Percentiles rank a stretch among this genome's conserved stretches.
Evolutionary conservation across 768 basidiomycete genomes (phyloP).

Genomic region (Paxillus involutus): DNA sequence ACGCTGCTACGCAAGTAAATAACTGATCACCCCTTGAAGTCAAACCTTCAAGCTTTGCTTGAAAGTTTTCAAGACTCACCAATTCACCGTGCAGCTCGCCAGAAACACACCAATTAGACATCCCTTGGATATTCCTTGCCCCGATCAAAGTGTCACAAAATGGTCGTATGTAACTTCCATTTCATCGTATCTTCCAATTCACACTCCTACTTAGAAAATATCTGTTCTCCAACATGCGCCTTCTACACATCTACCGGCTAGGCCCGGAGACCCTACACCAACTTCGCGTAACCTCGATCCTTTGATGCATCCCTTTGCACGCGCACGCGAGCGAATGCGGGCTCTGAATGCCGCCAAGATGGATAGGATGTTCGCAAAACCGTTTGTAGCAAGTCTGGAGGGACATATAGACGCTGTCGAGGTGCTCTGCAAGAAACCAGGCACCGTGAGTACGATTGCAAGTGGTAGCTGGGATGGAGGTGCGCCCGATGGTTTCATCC

Average conservation of each 20-base stretch:
- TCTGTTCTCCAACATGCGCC: conserved; percentile 84
- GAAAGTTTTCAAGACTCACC: no score
- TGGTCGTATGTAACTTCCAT: conserved; percentile 2
- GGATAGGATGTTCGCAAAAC: conserved; percentile 97
- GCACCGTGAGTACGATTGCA: conserved; percentile 74
- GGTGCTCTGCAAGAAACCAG: conserved; percentile 69
- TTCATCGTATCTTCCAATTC: conserved; percentile 1
- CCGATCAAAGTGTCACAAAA: neutral
- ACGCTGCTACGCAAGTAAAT: no score
- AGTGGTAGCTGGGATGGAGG: conserved; percentile 97
- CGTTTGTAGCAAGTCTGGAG: conserved; percentile 86
- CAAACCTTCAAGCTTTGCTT: no score
- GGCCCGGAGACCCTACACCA: conserved; percentile 84
- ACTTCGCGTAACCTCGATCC: conserved; percentile 91
- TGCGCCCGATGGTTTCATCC: conserved; percentile 38
- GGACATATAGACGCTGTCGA: conserved; percentile 97
- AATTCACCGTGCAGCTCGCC: neutral
- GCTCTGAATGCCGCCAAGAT: conserved; percentile 96
- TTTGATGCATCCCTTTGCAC: conserved; percentile 92
- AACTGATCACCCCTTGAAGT: no score
- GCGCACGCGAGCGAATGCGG: conserved; percentile 88
- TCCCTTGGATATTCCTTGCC: neutral
- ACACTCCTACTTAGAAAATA: conserved; percentile 60
- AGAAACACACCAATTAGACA: no score
- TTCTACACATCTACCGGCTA: conserved; percentile 65